phyloP scores from a whole-genome alignment of 225 moss, liverwort and hornwort species.

The Ulota crispa region DNA sequence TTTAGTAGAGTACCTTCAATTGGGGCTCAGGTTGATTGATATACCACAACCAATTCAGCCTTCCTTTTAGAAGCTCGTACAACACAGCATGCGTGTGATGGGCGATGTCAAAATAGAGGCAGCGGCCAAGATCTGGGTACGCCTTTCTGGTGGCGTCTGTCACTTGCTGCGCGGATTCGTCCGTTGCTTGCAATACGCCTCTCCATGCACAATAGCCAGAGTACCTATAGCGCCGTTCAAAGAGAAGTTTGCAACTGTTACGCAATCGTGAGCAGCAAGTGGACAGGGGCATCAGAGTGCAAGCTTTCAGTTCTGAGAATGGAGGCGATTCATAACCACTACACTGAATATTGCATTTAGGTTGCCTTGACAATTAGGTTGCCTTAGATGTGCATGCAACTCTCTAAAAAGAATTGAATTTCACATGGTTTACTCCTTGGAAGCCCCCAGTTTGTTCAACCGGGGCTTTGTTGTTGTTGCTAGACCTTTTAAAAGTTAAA shows the following conservation, averaged over 20 bases:
- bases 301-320: not conserved
- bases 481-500: too few species aligned
- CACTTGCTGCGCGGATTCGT: slow-evolving; percentile 42
- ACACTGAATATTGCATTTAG: too few species aligned
- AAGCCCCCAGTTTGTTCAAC: too few species aligned
- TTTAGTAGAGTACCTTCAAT: slow-evolving; percentile 50
- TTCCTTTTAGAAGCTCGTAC: slow-evolving; percentile 63
- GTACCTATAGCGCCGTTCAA: slow-evolving; percentile 44
- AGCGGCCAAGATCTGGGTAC: slow-evolving; percentile 64
- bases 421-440: too few species aligned
- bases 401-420: too few species aligned
- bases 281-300: not conserved
- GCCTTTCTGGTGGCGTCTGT: slow-evolving; percentile 23
- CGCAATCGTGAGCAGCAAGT: not conserved
- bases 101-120: slow-evolving; percentile 76
- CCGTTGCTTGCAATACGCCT: slow-evolving; percentile 65
- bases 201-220: slow-evolving; percentile 94
- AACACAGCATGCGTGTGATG: slow-evolving; percentile 68
- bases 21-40: slow-evolving; percentile 74
- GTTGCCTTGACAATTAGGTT: too few species aligned
- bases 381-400: too few species aligned
- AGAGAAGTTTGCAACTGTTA: not conserved
- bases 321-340: not conserved
- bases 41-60: slow-evolving; percentile 93
- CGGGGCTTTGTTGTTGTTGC: too few species aligned